These are phyloP conservation scores for Blastocystis sp. DNA, from an alignment of 352 stramenopile species.

Conservation along the genomic window DNA sequence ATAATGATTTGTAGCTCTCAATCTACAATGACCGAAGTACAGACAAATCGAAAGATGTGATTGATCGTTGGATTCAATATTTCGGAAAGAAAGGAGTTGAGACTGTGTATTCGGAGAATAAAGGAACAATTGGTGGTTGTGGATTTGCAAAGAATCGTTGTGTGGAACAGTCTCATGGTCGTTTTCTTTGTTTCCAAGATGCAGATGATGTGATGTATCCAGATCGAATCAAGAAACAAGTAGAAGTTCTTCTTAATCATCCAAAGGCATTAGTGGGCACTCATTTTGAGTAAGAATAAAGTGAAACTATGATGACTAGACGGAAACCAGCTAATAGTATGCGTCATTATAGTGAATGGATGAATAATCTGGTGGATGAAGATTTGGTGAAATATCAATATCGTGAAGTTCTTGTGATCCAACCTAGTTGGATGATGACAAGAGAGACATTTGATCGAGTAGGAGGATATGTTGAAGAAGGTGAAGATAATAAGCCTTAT, in stretches of 20 bases:
- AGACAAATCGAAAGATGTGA: slow-evolving; percentile 59
- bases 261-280: slow-evolving; percentile 63
- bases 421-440: slow-evolving; percentile 65
- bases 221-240: slow-evolving; percentile 53
- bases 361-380: slow-evolving; percentile 60
- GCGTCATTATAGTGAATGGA: slow-evolving; percentile 63
- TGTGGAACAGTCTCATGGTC: slow-evolving; percentile 37
- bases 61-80: slow-evolving; percentile 51
- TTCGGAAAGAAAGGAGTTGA: slow-evolving; percentile 20
- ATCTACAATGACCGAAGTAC: slow-evolving; percentile 63
- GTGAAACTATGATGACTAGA: neutral
- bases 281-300: slow-evolving; percentile 38
- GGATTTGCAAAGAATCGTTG: slow-evolving; percentile 63
- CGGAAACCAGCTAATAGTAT: slow-evolving; percentile 64
- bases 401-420: slow-evolving; percentile 64
- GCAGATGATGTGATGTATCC: slow-evolving; percentile 66
- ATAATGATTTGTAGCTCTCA: slow-evolving; percentile 24
- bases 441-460: slow-evolving; percentile 53
- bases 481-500: neutral
- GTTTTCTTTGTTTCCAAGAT: slow-evolving; percentile 64
- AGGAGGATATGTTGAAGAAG: slow-evolving; percentile 51
- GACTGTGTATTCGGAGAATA: slow-evolving; percentile 46
- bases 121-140: slow-evolving; percentile 19
- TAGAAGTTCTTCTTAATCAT: slow-evolving; percentile 43
- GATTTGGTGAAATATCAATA: slow-evolving; percentile 64